Base-by-base conservation (phyloP, 257 asterid species). In the Ocimum tenuiflorum region DNA sequence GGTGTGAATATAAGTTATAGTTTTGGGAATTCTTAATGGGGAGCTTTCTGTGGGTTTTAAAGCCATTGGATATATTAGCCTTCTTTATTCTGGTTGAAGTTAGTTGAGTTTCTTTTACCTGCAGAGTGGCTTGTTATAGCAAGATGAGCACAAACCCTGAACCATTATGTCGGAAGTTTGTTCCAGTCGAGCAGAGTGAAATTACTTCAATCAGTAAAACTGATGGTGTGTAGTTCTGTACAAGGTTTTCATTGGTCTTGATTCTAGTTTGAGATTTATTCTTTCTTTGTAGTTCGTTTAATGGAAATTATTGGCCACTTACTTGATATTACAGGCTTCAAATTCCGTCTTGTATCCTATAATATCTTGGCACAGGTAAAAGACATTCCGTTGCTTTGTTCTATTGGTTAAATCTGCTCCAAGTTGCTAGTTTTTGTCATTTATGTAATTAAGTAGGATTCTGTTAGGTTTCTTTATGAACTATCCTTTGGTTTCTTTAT, bases 301-400 rank as follows among this genome's bases (percentile, higher is more conserved):
- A 14, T 39, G 46, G 27, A 63, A 70, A 29, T 35, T 36, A 55
- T 9, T 59, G 23, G 6, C 18, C 39, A 33, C 60, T 38, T 77
- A 57, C 52, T 41, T 24, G 29, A 41, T 49, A 3, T 75, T 66
- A 4, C 95, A 92, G 98, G 86, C 73, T 77, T 71, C 77, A 87
- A 69, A 65, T 87, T 92, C 83, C 80, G 94, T 60, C 78, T 92
- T 42, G 92, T 87, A 15, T 89, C 99, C 22, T 92, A 92, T 68
- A 92, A 92, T 76, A 79, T 87, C 60, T 78, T 92, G 83, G 97
- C 96, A 71, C 99, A 89, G 96, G 96, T 91, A 78, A 55, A 64
- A 13, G 17, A 35, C 35, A 51, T 47, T 64, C 48, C 5, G 11
- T 65, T 43, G 23, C n/a, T 7, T 18, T 42, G 33, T 45, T 49